Conservation (phyloP, 83 land plant species). For the Larix sibirica region DNA sequence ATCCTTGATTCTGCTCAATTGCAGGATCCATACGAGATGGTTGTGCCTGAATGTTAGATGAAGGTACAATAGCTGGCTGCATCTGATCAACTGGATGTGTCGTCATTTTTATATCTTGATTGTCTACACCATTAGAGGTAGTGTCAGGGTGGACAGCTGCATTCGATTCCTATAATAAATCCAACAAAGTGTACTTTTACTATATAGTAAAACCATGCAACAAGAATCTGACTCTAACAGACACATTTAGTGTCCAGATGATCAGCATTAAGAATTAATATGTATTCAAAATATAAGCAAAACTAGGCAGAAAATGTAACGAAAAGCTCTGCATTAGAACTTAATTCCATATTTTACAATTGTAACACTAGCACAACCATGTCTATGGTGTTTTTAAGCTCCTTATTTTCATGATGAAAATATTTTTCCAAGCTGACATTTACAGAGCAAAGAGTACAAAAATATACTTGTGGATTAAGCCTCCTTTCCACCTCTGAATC, state of each 20-base stretch:
- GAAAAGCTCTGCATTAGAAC: not conserved
- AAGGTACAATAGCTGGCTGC: constrained; percentile 4
- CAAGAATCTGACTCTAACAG: not conserved
- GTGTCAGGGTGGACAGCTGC: not conserved
- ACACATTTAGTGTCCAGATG: not conserved
- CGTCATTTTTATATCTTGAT: constrained; percentile 7
- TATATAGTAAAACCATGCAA: not conserved
- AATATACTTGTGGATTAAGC: constrained; percentile 33
- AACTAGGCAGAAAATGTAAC: not conserved
- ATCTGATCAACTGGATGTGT: not conserved
- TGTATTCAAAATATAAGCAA: not conserved
- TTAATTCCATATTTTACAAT: not conserved
- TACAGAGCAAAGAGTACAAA: not conserved
- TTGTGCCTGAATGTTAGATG: not conserved
- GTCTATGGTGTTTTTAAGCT: not conserved
- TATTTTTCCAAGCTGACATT: not conserved
- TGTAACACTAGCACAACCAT: not conserved
- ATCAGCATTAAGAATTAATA: not conserved
- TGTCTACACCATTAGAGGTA: constrained; percentile 10
- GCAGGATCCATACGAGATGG: not conserved
- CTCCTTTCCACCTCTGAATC: constrained; percentile 52
- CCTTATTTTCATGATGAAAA: not conserved
- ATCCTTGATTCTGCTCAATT: constrained; percentile 9
- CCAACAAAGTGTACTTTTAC: not conserved
- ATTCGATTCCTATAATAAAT: constrained; percentile 4